Evolutionary conservation across 805 yeast genomes (phyloP).

Genomic region (Metschnikowia anglica): DNA sequence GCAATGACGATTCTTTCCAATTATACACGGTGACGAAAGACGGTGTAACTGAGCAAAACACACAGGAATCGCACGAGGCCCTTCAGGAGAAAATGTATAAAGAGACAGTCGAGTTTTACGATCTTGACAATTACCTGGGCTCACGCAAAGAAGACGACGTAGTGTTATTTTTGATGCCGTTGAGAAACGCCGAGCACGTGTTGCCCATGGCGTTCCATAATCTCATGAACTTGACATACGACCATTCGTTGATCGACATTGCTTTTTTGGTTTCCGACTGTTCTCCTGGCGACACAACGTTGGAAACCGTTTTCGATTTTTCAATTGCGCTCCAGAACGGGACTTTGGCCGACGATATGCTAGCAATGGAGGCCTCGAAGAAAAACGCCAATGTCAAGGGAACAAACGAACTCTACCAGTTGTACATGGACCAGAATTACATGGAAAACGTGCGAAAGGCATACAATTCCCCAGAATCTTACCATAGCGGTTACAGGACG

Average conservation of each 20-base stretch:
- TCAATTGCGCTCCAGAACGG: slow-evolving; percentile 71
- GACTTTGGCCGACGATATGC: slow-evolving; percentile 51
- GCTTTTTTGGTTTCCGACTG: slow-evolving; percentile 83
- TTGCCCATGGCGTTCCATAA: slow-evolving; percentile 82
- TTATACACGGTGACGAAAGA: slow-evolving; percentile 33
- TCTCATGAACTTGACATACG: slow-evolving; percentile 82
- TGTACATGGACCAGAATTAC: slow-evolving; percentile 67
- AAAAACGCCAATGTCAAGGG: slow-evolving; percentile 45
- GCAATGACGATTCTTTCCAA: slow-evolving; percentile 20
- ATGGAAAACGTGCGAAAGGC: slow-evolving; percentile 56
- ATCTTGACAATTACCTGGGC: slow-evolving; percentile 58
- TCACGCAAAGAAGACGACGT: slow-evolving; percentile 46
- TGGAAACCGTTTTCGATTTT: slow-evolving; percentile 63
- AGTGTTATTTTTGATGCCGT: slow-evolving; percentile 68
- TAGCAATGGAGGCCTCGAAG: slow-evolving; percentile 38
- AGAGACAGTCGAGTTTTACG: slow-evolving; percentile 58
- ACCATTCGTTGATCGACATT: slow-evolving; percentile 74
- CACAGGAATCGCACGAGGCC: slow-evolving; percentile 27
- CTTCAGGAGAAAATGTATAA: slow-evolving; percentile 27
- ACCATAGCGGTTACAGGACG: slow-evolving; percentile 56
- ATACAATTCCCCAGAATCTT: slow-evolving; percentile 56
- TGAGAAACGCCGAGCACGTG: slow-evolving; percentile 75
- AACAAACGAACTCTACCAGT: slow-evolving; percentile 59
- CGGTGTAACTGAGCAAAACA: slow-evolving; percentile 23
- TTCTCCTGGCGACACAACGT: slow-evolving; percentile 62